phyloP scores from a whole-genome alignment of 2,329 filamentous ascomycete species.

The Alternaria sp. region DNA sequence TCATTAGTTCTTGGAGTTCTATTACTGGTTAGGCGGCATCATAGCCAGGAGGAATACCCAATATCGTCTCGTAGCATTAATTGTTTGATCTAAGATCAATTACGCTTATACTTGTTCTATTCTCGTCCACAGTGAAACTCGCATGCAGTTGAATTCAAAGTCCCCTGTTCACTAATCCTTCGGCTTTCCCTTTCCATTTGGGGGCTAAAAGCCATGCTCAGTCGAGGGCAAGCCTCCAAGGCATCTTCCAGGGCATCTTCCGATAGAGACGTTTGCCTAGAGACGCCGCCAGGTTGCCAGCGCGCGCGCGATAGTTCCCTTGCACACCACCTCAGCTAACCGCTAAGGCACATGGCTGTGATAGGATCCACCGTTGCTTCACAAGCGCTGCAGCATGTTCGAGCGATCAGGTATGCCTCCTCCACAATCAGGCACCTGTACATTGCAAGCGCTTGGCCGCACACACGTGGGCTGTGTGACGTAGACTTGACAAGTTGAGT shows the following conservation, averaged over 20 bases:
- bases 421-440: constrained; percentile 18
- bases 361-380: constrained; percentile 5
- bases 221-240: background rate
- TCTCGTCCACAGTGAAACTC: constrained; percentile 18
- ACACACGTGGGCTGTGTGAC: constrained; percentile 20
- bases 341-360: constrained; percentile 10
- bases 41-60: constrained; percentile 33
- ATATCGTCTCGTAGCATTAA: constrained; percentile 32
- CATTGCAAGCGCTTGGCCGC: constrained; percentile 1
- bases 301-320: constrained; percentile 10
- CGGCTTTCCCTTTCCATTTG: background rate
- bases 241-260: background rate
- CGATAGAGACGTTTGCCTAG: background rate
- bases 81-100: constrained; percentile 28
- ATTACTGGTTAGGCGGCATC: constrained; percentile 26
- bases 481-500: constrained; percentile 16
- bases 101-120: background rate
- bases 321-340: constrained; percentile 17
- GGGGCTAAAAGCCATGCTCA: background rate
- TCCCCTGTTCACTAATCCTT: background rate
- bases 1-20: constrained; percentile 30
- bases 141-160: background rate
- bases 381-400: constrained; percentile 9
- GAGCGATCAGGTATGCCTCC: constrained; percentile 6
- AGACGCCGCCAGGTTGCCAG: constrained; percentile 2